A percentile compares a stretch with the other conserved stretches of the same genome.
Evolutionary conservation across 257 asterid species (phyloP).

Genomic region (Fraxinus quadrangulata): DNA sequence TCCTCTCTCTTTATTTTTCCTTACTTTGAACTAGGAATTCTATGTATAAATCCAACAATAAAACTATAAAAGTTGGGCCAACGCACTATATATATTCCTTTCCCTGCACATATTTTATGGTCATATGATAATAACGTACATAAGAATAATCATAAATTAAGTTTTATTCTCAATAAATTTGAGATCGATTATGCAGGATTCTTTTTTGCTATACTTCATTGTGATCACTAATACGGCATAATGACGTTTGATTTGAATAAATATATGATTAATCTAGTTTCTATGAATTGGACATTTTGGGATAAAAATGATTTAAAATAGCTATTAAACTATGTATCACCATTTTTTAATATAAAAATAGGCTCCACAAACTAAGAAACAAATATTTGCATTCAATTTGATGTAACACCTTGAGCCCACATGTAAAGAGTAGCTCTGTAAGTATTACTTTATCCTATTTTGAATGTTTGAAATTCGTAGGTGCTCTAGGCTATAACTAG

Average conservation of each 20-base stretch:
- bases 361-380: conserved; percentile 35
- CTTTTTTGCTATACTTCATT: neutral
- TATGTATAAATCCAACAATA: conserved; percentile 38
- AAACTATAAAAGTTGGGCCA: conserved; percentile 38
- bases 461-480: neutral
- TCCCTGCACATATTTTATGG: conserved; percentile 9
- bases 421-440: conserved; percentile 18
- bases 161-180: neutral
- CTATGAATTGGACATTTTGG: conserved; percentile 37
- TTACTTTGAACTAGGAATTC: neutral
- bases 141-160: neutral
- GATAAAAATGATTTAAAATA: conserved; percentile 6
- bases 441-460: neutral
- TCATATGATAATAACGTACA: neutral
- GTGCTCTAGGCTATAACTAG: neutral
- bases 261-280: conserved; percentile 17
- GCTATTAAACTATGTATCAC: neutral
- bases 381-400: conserved; percentile 32
- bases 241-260: conserved; percentile 8
- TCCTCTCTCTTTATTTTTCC: conserved; percentile 11
- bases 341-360: neutral
- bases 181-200: neutral
- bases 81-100: conserved; percentile 7
- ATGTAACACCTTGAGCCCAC: conserved; percentile 34
- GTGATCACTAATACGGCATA: neutral